Evolutionary conservation across 129 eudicot species (phyloP), one percentile per base, ranked within the genome.

Genomic region (Erigeron canadensis): DNA sequence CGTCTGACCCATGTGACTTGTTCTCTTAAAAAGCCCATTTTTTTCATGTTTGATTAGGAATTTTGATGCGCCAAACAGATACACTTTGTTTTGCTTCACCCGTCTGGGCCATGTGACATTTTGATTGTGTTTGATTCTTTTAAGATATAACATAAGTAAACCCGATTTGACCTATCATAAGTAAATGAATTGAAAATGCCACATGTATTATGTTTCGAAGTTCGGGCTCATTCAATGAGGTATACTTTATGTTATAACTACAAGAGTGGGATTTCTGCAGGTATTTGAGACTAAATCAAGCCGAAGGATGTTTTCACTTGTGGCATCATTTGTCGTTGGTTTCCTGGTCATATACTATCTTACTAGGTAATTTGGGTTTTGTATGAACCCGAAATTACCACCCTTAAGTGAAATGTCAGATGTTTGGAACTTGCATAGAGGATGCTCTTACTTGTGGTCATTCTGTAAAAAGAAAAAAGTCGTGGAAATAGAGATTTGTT

Each of bases 271-370:
- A 9, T 10, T 18, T 34, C 19, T 53, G 15, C 65, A 93, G 97
- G 97, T 89, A 61, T 94, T 94, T 7, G 98, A 94, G 91, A 87
- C 96, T 56, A 93, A 89, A 85, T 93, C 98, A 80, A 93, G 95
- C 88, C 63, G 90, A 77, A 85, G 87, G 78, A 89, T 86, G 92
- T 72, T 89, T 38, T 74, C 87, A 5, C 88, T 89, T 3, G 96
- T 89, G 86, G 96, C 90, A 17, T 85, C 95, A 10, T 93, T 89
- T 66, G 90, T 93, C 69, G 92, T 85, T 79, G 43, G 87, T 69
- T 87, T 89, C 63, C 88, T 89, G 45, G 79, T 89, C 56, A 72
- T 89, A 72, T 93, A 89, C 65, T 93, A 93, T 82, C 96, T 93
- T 75, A 93, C 96, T 71, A 77, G 88, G 80, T 89, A 71, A 84